phyloP scores from a whole-genome alignment of 2,329 filamentous ascomycete species.

The Tolypocladium tundrense region DNA sequence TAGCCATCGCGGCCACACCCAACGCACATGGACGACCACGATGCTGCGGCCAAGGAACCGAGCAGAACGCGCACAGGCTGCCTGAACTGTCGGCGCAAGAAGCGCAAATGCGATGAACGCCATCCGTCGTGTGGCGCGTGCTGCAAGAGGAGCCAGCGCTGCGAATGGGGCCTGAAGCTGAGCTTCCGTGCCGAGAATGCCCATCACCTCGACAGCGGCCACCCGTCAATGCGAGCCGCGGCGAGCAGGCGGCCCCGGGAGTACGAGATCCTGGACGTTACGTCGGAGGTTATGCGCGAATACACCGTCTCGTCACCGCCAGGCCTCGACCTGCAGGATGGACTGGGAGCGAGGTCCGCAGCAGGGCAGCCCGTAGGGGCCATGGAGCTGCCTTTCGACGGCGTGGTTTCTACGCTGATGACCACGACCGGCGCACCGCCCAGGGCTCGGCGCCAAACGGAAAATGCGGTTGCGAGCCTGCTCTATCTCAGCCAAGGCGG shows the following conservation, averaged over 20 bases:
- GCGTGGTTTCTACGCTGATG: neutral
- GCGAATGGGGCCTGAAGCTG: conserved; percentile 27
- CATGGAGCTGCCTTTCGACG: neutral
- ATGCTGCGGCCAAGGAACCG: neutral
- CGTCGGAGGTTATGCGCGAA: conserved; percentile 25
- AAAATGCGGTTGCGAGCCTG: conserved; percentile 24
- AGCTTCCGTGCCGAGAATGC: conserved; percentile 26
- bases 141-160: conserved; percentile 17
- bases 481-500: conserved; percentile 23
- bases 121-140: conserved; percentile 24
- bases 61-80: conserved; percentile 11
- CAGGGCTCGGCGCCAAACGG: conserved; percentile 17
- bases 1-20: neutral
- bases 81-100: conserved; percentile 27
- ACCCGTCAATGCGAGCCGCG: conserved; percentile 22
- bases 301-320: conserved; percentile 12
- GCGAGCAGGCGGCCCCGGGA: conserved; percentile 15
- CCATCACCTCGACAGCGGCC: conserved; percentile 17
- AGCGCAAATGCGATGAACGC: conserved; percentile 27
- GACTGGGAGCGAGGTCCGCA: neutral
- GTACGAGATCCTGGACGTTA: conserved; percentile 26
- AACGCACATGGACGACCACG: neutral
- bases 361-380: neutral
- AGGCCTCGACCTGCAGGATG: neutral
- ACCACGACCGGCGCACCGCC: conserved; percentile 9